These are phyloP conservation scores for Yamadazyma sp. DNA, from an alignment of 805 yeast species.

Conservation along the genomic window DNA sequence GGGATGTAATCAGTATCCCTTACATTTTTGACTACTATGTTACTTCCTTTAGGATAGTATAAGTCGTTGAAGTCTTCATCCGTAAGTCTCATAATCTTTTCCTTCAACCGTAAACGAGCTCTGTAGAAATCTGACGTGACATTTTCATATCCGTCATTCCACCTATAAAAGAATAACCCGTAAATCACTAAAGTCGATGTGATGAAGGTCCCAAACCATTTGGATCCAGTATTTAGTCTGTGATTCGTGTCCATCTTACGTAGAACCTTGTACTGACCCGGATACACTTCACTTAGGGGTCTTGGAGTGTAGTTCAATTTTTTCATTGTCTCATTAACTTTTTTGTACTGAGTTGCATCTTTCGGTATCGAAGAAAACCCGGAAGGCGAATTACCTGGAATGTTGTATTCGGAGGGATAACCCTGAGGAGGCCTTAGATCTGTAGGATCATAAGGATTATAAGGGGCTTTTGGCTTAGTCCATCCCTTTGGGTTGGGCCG, in stretches of 20 bases:
- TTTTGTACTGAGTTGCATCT: conserved; percentile 65
- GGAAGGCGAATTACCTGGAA: conserved; percentile 60
- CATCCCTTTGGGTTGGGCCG: conserved; percentile 77
- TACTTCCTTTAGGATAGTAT: conserved; percentile 42
- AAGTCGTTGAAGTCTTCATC: conserved; percentile 67
- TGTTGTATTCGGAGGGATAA: conserved; percentile 76
- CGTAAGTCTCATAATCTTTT: conserved; percentile 53
- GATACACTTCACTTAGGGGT: conserved; percentile 70
- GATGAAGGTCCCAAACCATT: conserved; percentile 52
- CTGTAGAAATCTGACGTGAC: conserved; percentile 69
- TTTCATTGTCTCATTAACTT: conserved; percentile 72
- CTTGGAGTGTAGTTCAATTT: conserved; percentile 74
- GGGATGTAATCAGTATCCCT: conserved; percentile 45
- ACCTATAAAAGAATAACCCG: conserved; percentile 70
- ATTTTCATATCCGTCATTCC: conserved; percentile 85
- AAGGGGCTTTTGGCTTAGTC: conserved; percentile 80
- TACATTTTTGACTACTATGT: conserved; percentile 42
- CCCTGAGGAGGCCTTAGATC: conserved; percentile 81
- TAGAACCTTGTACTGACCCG: conserved; percentile 75
- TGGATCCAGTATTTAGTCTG: conserved; percentile 59
- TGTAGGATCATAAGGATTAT: conserved; percentile 79
- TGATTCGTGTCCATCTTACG: conserved; percentile 54
- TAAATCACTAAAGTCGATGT: conserved; percentile 52
- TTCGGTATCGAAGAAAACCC: conserved; percentile 60
- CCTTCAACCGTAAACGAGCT: conserved; percentile 55